These are phyloP conservation scores for Nicotiana benthamiana DNA, from an alignment of 257 asterid species.

Conservation along the genomic window DNA sequence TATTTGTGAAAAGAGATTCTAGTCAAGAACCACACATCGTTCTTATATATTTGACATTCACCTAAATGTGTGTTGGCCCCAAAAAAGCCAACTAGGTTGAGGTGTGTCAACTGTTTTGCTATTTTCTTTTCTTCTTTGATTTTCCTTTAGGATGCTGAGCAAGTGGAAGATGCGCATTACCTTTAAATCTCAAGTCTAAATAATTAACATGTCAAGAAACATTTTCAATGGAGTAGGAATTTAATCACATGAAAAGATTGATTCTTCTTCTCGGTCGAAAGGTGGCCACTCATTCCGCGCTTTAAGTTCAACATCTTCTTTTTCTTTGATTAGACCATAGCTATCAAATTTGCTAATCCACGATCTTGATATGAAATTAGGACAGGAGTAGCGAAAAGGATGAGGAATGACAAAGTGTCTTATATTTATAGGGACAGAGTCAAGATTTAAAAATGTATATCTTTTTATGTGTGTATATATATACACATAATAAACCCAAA, in stretches of 20 bases:
- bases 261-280: not conserved
- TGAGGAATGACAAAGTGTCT: too few species aligned
- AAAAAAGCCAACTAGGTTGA: not conserved
- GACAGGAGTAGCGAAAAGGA: too few species aligned
- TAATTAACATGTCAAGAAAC: not conserved
- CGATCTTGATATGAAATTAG: too few species aligned
- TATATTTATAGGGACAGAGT: too few species aligned
- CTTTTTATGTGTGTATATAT: too few species aligned
- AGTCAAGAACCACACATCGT: not conserved
- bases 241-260: not conserved
- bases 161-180: too few species aligned
- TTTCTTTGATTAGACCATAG: not conserved
- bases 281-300: not conserved
- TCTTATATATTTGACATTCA: not conserved
- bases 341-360: too few species aligned
- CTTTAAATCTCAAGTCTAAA: not conserved
- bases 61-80: not conserved
- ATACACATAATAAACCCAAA: too few species aligned
- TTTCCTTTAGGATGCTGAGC: not conserved
- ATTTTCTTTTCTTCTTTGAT: not conserved
- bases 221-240: not conserved
- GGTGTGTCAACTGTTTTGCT: not conserved
- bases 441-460: too few species aligned
- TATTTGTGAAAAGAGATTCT: not conserved
- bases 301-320: not conserved